Base-by-base conservation (phyloP, 1,284 basidiomycete genomes). In the Wolfiporia cocos region DNA sequence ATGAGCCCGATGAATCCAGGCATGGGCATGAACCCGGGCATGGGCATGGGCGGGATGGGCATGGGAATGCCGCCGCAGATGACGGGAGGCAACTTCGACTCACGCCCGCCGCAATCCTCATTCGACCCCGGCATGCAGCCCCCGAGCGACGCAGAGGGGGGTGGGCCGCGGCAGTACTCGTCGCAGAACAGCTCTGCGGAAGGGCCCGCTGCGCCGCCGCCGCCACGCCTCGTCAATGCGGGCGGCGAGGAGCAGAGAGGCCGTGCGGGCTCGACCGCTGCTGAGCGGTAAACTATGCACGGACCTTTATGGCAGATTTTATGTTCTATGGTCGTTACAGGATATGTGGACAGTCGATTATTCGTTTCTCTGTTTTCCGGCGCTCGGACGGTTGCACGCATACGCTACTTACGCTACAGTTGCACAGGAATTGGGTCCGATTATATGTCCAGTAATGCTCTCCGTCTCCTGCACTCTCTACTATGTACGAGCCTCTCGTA, bases 31-130 rank as follows among this genome's bases (percentile, higher is more conserved):
- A 43, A 23, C 15, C 41, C 41, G 10, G 26, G 26, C 14, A 67
- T 70, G 66, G 64, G 64, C 20, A 70, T 54, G 52, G 61, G 61
- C 23, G 34, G 40, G 11, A 51, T 54, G 53, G 48, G 42, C 19
- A 53, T 53, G 54, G 46, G 47, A 6, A 47, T 50, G 47, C 41
- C 41, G 22, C 43, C 40, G 49, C 29, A 43, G 15, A 54, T 55
- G 49, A 41, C 40, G 20, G 47, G 48, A 19, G 31, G 29, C 2
- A 47, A 47, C 21, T 56, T 56, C 48, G 55, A 56, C 37, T 23
- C 51, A 5, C 53, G 53, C 26, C 49, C 51, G 42, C 47, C 54
- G 2, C 57, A 51, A 4, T 42, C 48, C 5, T 23, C 35, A 20
- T 56, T 52, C 44, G 53, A 55, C 1, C 43, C 44, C 29, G 49